Evolutionary conservation across 2,329 filamentous ascomycete species (phyloP), one percentile per base, ranked within the genome.

Genomic region (Fusarium foetens): DNA sequence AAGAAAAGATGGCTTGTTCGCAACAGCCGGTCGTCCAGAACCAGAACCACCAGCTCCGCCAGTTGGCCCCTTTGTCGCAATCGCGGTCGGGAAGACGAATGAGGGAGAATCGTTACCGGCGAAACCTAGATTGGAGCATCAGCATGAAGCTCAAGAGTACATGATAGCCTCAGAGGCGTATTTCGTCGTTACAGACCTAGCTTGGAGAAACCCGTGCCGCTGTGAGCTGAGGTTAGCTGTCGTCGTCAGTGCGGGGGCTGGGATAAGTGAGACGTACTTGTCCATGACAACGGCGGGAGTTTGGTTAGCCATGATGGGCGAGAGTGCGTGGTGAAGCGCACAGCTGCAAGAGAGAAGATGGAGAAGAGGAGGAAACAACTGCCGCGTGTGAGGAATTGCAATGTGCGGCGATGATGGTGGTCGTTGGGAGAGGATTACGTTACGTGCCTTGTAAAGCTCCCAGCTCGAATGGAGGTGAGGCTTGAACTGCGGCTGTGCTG

Each of bases 271-370:
- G 79, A 89, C 94, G 86, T 92, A 98, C 96, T 99, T 99, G 96
- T 99, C 96, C 95, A 99, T 99, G 94, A 99, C 96, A 98, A 99
- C 96, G 93, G 96, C 96, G 80, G 96, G 96, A 82, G 96, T 98
- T 91, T 98, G 95, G 86, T 93, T 93, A 82, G 96, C 95, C 96
- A 99, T 99, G 77, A 66, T 78, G 78, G 73, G 57, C 62, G 58
- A 65, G 58, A 55, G 62, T 68, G 75, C 73, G 76, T 73, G 70
- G 64, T 66, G 46, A 39, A 58, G 58, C 66, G 70, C 76, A 75
- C 75, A 69, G 58, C 48, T 42, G 68, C 45, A 49, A 60, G 58
- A 58, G 58, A 35, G 57, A 53, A 63, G 48, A 63, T 46, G 35
- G 17, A 64, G 41, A 57, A 55, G 62, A 64, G 41, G 53, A 33